These are phyloP conservation scores for Cajanus cajan DNA, from an alignment of 306 rosid species.

Conservation along the genomic window DNA sequence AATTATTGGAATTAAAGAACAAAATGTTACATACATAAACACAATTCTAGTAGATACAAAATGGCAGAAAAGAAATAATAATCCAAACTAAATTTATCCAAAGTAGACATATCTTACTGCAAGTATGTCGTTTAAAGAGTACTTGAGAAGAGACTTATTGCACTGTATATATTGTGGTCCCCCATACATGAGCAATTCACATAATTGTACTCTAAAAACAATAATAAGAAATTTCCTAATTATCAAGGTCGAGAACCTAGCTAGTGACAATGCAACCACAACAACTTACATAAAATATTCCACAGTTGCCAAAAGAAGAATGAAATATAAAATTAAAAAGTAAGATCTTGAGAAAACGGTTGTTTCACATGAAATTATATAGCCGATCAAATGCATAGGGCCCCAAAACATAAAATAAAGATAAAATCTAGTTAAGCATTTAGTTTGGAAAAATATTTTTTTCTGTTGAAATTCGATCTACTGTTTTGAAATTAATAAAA, in stretches of 20 bases:
- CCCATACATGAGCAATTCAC: not conserved
- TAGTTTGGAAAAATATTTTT: not conserved
- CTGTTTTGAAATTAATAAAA: constrained; percentile 7
- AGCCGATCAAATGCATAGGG: not conserved
- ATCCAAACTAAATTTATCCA: not conserved
- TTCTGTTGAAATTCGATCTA: not conserved
- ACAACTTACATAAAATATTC: not conserved
- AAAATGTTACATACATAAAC: not conserved
- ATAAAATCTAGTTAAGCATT: not conserved
- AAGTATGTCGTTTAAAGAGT: not conserved
- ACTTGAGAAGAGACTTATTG: not conserved
- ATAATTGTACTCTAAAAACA: not conserved
- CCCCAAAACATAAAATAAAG: not conserved
- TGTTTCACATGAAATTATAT: not conserved
- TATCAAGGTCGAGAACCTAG: not conserved
- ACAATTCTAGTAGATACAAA: not conserved
- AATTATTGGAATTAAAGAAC: not conserved
- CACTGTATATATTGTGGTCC: not conserved
- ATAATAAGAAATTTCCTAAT: not conserved
- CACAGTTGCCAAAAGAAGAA: not conserved
- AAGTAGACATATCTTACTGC: not conserved
- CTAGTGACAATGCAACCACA: not conserved
- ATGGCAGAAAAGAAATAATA: not conserved
- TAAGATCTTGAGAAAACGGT: not conserved
- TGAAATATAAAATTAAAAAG: not conserved